Conservation (phyloP, 495 filamentous ascomycete genomes). For the Lineolata rhizophorae region DNA sequence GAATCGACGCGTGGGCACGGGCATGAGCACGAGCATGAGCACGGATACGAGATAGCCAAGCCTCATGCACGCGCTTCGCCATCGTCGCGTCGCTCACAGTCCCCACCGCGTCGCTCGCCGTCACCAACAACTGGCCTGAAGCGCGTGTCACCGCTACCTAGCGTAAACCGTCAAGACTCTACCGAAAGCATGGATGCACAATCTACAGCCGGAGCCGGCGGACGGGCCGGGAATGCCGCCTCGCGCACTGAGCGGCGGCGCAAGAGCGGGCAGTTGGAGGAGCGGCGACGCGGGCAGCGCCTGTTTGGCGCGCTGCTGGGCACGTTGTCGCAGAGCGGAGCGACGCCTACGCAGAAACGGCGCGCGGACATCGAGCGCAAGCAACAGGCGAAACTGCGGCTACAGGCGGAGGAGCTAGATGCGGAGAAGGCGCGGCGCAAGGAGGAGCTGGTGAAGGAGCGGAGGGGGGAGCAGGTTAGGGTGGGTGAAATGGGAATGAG, state of each 20-base stretch:
- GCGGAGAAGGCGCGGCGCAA: conserved; percentile 42
- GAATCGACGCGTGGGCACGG: no score
- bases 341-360: conserved; percentile 44
- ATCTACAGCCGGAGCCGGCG: no score
- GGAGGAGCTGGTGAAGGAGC: conserved; percentile 33
- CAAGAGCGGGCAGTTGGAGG: conserved; percentile 38
- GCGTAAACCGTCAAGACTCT: no score
- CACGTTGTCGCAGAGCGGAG: conserved; percentile 63
- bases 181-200: conserved; percentile 16
- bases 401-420: conserved; percentile 47
- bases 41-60: no score
- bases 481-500: no score
- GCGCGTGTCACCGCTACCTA: no score
- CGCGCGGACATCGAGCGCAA: conserved; percentile 77
- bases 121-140: no score
- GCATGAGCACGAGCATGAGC: no score
- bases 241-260: conserved; percentile 10
- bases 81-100: conserved; percentile 11
- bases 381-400: conserved; percentile 61
- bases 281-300: conserved; percentile 69
- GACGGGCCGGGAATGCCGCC: no score
- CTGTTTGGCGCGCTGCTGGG: conserved; percentile 78
- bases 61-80: background rate
- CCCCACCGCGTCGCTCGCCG: no score
- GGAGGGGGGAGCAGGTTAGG: conserved; percentile 47